phyloP scores from a whole-genome alignment of 495 filamentous ascomycete species.

The Opeltia flavorubescens region DNA sequence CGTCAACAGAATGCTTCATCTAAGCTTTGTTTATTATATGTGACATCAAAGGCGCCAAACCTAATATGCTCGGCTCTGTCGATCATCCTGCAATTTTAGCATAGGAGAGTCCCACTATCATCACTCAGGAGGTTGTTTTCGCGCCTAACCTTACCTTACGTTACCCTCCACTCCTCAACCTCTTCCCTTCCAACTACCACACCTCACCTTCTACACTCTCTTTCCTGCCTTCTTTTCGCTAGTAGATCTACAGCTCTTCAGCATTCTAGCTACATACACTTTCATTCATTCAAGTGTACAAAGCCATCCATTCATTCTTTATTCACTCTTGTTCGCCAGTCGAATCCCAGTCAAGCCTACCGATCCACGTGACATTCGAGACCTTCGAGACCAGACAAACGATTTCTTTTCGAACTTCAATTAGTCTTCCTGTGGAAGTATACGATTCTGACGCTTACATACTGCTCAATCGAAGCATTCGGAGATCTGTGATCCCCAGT shows the following conservation, averaged over 20 bases:
- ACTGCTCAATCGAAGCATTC: not conserved
- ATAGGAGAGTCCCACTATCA: not conserved
- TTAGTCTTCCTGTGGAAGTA: not conserved
- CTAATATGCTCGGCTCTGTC: not conserved
- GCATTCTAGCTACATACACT: not conserved
- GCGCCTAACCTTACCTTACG: not conserved
- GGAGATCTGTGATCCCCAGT: conserved; percentile 5
- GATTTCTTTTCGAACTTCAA: not conserved
- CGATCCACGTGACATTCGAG: not conserved
- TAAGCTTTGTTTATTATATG: too few relatives aligned
- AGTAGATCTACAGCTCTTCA: conserved; percentile 1
- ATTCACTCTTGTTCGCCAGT: not conserved
- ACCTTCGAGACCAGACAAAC: not conserved
- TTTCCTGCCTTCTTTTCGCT: not conserved
- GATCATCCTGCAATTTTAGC: not conserved
- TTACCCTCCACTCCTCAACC: not conserved
- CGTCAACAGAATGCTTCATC: not conserved
- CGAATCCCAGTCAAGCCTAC: not conserved
- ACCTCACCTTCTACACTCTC: conserved; percentile 1
- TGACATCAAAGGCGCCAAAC: not conserved
- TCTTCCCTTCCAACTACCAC: not conserved
- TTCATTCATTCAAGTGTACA: conserved; percentile 6
- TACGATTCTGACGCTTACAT: not conserved
- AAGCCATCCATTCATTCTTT: conserved; percentile 6
- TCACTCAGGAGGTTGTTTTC: not conserved